Conservation (phyloP, 768 basidiomycete species). For the Brasilioporus rufonigricans region DNA sequence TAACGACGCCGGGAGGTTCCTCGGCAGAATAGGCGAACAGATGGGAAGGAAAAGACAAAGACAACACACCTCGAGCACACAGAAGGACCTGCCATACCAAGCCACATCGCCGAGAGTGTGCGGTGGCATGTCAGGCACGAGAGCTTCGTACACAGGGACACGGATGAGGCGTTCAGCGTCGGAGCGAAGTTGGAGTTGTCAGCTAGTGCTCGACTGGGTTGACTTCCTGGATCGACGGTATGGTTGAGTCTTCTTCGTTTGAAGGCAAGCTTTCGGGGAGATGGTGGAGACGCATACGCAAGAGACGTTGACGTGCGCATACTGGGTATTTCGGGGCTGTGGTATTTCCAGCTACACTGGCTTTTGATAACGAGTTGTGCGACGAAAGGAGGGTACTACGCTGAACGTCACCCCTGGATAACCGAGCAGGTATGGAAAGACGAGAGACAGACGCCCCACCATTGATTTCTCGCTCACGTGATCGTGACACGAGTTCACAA, state of each 20-base stretch:
- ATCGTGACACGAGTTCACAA: constrained; percentile 27
- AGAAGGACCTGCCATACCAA: constrained; percentile 9
- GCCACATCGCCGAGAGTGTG: constrained; percentile 18
- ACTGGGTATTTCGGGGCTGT: neutral
- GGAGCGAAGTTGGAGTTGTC: constrained; percentile 20
- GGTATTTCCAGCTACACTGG: neutral
- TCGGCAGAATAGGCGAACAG: neutral
- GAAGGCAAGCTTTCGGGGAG: constrained; percentile 15
- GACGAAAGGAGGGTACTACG: neutral
- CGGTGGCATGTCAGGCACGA: constrained; percentile 33
- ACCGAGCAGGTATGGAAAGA: neutral
- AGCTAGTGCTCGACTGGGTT: constrained; percentile 12
- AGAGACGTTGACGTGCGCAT: constrained; percentile 22
- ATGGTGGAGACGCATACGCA: constrained; percentile 4
- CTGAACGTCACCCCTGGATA: too few relatives aligned
- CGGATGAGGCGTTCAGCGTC: neutral
- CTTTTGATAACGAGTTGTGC: neutral
- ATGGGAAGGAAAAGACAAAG: neutral
- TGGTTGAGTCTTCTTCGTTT: constrained; percentile 30
- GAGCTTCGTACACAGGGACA: constrained; percentile 11
- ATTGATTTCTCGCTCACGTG: constrained; percentile 29
- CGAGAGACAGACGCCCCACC: neutral
- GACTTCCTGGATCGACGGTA: constrained; percentile 13
- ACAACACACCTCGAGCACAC: constrained; percentile 24
- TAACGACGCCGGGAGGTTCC: too few relatives aligned